A percentile compares a stretch with the other conserved stretches of the same genome.
phyloP scores from a whole-genome alignment of 306 rosid genomes.

The Lablab purpureus region DNA sequence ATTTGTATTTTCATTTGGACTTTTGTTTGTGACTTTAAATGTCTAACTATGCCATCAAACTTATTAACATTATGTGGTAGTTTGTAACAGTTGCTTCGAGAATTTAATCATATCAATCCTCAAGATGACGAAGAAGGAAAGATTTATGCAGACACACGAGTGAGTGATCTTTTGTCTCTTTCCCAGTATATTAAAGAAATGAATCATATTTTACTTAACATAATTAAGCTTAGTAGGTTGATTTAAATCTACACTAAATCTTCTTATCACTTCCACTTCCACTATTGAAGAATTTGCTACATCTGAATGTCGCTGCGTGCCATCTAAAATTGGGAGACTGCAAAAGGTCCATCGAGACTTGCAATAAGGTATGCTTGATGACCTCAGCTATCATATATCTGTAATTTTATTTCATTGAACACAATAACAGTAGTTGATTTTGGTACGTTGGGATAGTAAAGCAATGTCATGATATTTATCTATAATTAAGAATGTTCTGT shows the following conservation, averaged over 20 bases:
- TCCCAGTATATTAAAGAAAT: neutral
- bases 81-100: conserved; percentile 83
- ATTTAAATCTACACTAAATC: conserved; percentile 43
- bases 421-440: neutral
- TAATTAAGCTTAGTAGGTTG: conserved; percentile 18
- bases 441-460: conserved; percentile 19
- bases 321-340: conserved; percentile 84
- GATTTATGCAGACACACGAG: conserved; percentile 78
- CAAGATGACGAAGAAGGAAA: conserved; percentile 97
- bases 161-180: conserved; percentile 48
- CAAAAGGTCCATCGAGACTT: conserved; percentile 84
- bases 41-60: conserved; percentile 29
- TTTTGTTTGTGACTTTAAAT: conserved; percentile 1
- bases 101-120: conserved; percentile 98
- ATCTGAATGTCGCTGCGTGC: conserved; percentile 93
- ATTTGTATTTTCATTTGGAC: neutral
- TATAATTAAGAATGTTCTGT: neutral
- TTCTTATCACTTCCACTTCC: conserved; percentile 11
- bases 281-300: conserved; percentile 79
- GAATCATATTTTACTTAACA: conserved; percentile 11
- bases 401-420: conserved; percentile 31
- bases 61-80: conserved; percentile 50
- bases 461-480: neutral
- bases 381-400: conserved; percentile 7
- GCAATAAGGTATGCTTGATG: conserved; percentile 80